Percentiles rank a stretch among this genome's conserved stretches.
Evolutionary conservation across 1,139 yeast species (phyloP).

Genomic region (Hanseniaspora uvarum): DNA sequence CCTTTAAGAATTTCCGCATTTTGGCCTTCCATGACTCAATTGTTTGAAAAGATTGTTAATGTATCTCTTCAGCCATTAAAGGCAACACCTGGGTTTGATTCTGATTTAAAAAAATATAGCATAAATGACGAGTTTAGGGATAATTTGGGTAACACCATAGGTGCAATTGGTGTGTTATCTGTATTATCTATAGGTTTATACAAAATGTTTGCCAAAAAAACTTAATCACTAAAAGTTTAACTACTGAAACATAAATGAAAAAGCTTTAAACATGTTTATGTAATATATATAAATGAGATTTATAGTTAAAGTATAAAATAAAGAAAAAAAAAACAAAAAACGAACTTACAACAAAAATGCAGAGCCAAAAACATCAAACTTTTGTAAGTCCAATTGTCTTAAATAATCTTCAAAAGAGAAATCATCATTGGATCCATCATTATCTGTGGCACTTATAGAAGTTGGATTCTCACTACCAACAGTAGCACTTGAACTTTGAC

Average conservation of each 20-base stretch:
- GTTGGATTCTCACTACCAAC: background rate
- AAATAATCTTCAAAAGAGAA: conserved; percentile 12
- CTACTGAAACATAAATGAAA: background rate
- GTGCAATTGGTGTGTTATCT: conserved; percentile 48
- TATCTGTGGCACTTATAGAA: background rate
- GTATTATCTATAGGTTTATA: conserved; percentile 24
- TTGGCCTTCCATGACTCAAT: conserved; percentile 80
- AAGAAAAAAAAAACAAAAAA: too few species aligned
- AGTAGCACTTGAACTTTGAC: background rate
- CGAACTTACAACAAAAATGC: conserved; percentile 12
- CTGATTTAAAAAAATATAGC: conserved; percentile 45
- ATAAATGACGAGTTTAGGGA: conserved; percentile 34
- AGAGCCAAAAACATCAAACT: conserved; percentile 3
- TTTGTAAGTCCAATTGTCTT: conserved; percentile 6
- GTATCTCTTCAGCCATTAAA: conserved; percentile 71
- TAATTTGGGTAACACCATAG: conserved; percentile 49
- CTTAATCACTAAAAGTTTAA: too few species aligned
- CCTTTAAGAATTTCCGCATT: conserved; percentile 79
- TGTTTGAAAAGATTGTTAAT: conserved; percentile 77
- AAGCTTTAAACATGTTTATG: too few species aligned
- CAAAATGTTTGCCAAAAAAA: conserved; percentile 18
- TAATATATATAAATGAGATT: too few species aligned
- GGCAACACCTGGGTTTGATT: conserved; percentile 73
- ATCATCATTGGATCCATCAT: background rate
- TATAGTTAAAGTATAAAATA: too few species aligned